These are phyloP conservation scores for Gossypium davidsonii DNA, from an alignment of 441 rosid genomes.

Conservation along the genomic window DNA sequence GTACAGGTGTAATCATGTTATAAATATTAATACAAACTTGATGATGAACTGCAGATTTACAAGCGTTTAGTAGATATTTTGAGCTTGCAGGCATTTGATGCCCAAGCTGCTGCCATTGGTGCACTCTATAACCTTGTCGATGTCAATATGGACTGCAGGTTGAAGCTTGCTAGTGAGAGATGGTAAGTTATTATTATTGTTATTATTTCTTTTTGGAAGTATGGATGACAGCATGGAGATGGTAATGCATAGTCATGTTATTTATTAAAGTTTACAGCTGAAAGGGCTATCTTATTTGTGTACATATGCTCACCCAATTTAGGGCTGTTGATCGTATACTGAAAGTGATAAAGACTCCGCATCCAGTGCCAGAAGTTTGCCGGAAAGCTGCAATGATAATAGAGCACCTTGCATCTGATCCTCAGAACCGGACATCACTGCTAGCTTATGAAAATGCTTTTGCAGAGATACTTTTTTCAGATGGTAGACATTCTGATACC, in stretches of 20 bases:
- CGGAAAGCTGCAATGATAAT: conserved; percentile 89
- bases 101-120: conserved; percentile 95
- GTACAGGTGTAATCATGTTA: not conserved
- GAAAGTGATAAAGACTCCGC: conserved; percentile 74
- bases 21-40: conserved; percentile 4
- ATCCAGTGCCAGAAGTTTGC: conserved; percentile 90
- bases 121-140: conserved; percentile 90
- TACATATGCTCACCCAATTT: conserved; percentile 15
- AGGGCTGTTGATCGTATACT: conserved; percentile 91
- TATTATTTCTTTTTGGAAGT: not conserved
- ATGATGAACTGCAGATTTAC: conserved; percentile 57
- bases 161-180: conserved; percentile 92
- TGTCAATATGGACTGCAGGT: conserved; percentile 86
- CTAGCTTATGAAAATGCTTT: conserved; percentile 84
- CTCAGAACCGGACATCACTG: conserved; percentile 68
- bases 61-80: conserved; percentile 77
- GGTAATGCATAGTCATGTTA: not conserved
- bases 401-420: conserved; percentile 86
- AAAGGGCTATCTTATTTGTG: not conserved
- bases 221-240: not conserved
- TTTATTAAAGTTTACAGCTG: not conserved
- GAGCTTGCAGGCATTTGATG: conserved; percentile 69
- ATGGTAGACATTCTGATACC: conserved; percentile 73
- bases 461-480: conserved; percentile 79
- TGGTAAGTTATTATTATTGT: conserved; percentile 38